Percentiles rank a stretch among this genome's conserved stretches.
Evolutionary conservation across 768 basidiomycete genomes (phyloP).

Genomic region (Mycena latifolia): DNA sequence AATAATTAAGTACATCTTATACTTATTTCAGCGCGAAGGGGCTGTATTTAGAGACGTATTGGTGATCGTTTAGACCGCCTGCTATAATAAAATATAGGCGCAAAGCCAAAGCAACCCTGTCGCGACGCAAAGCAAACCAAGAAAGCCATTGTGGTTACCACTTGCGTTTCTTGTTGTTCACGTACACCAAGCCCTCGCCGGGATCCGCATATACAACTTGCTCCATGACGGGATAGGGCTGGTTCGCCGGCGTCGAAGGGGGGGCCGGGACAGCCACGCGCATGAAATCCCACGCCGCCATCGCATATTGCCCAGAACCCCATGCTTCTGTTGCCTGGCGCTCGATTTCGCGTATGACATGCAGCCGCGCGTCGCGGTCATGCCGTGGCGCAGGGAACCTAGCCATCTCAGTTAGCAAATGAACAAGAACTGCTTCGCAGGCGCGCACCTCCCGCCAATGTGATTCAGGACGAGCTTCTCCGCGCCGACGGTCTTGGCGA

Average conservation of each 20-base stretch:
- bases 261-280: conserved; percentile 53
- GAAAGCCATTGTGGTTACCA: conserved; percentile 30
- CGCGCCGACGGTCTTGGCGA: conserved; percentile 74
- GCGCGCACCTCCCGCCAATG: conserved; percentile 70
- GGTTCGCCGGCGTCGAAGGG: conserved; percentile 1
- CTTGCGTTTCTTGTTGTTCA: conserved; percentile 39
- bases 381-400: conserved; percentile 68
- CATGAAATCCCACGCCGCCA: conserved; percentile 72
- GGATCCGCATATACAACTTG: conserved; percentile 42
- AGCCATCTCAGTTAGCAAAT: conserved; percentile 1
- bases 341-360: conserved; percentile 71
- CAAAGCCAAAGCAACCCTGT: conserved; percentile 25
- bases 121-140: conserved; percentile 22
- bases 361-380: conserved; percentile 50
- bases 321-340: conserved; percentile 73
- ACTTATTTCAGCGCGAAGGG: conserved; percentile 14
- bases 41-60: conserved; percentile 3
- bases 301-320: conserved; percentile 57
- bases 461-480: conserved; percentile 81
- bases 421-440: background rate
- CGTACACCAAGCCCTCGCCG: conserved; percentile 39
- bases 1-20: conserved; percentile 10
- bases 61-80: conserved; percentile 12
- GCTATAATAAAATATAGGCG: conserved; percentile 16
- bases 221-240: conserved; percentile 12